Evolutionary conservation across 495 filamentous ascomycete genomes (phyloP).

Genomic region (Sphaerosporella brunnea): DNA sequence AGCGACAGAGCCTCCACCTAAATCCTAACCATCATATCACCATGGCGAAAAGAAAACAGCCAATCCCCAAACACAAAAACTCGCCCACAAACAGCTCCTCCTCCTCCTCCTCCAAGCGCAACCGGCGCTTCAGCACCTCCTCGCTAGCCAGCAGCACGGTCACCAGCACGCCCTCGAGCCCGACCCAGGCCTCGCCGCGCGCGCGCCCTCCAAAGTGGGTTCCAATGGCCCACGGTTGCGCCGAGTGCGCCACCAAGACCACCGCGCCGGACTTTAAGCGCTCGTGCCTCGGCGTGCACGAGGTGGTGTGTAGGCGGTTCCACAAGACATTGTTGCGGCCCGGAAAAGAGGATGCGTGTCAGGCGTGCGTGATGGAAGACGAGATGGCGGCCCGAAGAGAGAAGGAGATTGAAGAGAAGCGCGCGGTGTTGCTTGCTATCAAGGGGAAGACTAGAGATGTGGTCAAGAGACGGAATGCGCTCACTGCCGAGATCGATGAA

Average conservation of each 20-base stretch:
- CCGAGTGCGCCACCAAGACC: not conserved
- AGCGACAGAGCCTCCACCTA: too few relatives aligned
- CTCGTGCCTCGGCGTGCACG: not conserved
- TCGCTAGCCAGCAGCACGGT: too few relatives aligned
- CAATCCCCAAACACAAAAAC: too few relatives aligned
- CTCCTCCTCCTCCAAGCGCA: too few relatives aligned
- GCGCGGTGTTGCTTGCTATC: not conserved
- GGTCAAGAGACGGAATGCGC: not conserved
- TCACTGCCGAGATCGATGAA: not conserved
- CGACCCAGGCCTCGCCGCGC: too few relatives aligned
- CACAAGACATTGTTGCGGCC: not conserved
- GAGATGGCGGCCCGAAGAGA: not conserved
- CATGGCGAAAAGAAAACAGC: too few relatives aligned
- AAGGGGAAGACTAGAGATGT: not conserved
- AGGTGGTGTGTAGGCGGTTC: not conserved
- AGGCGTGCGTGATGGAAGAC: not conserved
- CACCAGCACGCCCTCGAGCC: too few relatives aligned
- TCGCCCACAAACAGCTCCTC: too few relatives aligned
- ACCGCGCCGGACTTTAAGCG: not conserved
- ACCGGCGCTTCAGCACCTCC: too few relatives aligned
- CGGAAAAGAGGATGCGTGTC: not conserved
- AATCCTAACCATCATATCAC: too few relatives aligned
- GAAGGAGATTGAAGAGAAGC: not conserved
- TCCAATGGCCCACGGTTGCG: not conserved
- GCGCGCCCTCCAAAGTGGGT: conserved; percentile 2